A percentile compares a stretch with the other conserved stretches of the same genome.
phyloP scores from a whole-genome alignment of 306 rosid genomes.

The Luffa aegyptiaca region DNA sequence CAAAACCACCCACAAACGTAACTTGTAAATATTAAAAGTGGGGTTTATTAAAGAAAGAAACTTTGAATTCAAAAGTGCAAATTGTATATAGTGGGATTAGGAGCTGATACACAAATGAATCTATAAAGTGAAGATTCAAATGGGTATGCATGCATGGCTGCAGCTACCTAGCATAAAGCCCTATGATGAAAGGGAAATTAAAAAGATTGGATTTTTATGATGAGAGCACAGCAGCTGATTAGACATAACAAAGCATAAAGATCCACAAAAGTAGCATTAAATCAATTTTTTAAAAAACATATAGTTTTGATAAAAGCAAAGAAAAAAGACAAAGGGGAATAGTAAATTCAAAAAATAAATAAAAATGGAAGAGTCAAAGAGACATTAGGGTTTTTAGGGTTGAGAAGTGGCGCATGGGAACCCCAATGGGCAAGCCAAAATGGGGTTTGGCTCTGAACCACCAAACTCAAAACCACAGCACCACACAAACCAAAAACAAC shows the following conservation, averaged over 20 bases:
- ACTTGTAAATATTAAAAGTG: neutral
- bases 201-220: neutral
- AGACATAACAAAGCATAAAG: neutral
- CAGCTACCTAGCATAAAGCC: neutral
- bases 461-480: neutral
- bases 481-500: conserved; percentile 11
- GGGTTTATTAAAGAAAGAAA: neutral
- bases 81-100: neutral
- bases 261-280: neutral
- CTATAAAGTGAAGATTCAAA: neutral
- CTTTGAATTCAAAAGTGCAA: neutral
- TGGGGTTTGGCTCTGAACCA: conserved; percentile 13
- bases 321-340: neutral
- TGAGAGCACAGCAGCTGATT: no score
- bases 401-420: conserved; percentile 63
- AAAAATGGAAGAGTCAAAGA: conserved; percentile 3
- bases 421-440: conserved; percentile 37
- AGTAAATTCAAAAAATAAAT: neutral
- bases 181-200: neutral
- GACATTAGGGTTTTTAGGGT: neutral
- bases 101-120: neutral
- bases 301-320: neutral
- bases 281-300: neutral
- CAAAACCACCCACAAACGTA: neutral
- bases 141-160: neutral